Conservation (phyloP, 2,329 filamentous ascomycete genomes). For the Fusarium buharicum region DNA sequence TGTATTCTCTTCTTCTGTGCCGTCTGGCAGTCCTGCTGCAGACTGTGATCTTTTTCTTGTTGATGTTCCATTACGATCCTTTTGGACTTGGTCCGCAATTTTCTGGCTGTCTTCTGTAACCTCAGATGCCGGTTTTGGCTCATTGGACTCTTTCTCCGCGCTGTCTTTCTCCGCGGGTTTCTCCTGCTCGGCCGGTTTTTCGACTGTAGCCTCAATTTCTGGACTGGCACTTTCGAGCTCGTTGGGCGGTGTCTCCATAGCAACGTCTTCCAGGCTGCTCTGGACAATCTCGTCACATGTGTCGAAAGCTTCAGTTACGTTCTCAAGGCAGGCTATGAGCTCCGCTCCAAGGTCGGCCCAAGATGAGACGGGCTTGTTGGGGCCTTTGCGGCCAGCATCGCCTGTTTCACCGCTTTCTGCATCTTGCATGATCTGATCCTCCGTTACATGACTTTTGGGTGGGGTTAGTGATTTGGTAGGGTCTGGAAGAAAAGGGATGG, state of each 20-base stretch:
- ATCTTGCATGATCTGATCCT: slow-evolving; percentile 28
- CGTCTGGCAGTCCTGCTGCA: slow-evolving; percentile 66
- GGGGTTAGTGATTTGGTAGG: slow-evolving; percentile 55
- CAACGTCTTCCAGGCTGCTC: slow-evolving; percentile 41
- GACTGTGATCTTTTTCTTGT: slow-evolving; percentile 72
- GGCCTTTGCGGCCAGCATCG: slow-evolving; percentile 15
- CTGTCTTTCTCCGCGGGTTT: slow-evolving; percentile 13
- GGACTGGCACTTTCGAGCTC: slow-evolving; percentile 30
- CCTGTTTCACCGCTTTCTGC: slow-evolving; percentile 36
- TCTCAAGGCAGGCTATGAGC: slow-evolving; percentile 49
- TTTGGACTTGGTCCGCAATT: slow-evolving; percentile 45
- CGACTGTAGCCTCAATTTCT: slow-evolving; percentile 16
- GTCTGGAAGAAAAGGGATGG: slow-evolving; percentile 70
- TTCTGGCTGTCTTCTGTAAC: slow-evolving; percentile 43
- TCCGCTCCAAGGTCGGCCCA: slow-evolving; percentile 52
- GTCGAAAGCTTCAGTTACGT: slow-evolving; percentile 45
- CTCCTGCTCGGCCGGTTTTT: slow-evolving; percentile 15
- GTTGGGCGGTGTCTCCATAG: slow-evolving; percentile 36
- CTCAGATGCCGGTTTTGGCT: slow-evolving; percentile 42
- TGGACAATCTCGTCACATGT: slow-evolving; percentile 47
- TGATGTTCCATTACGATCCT: slow-evolving; percentile 52
- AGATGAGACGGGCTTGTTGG: slow-evolving; percentile 38
- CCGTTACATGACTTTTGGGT: slow-evolving; percentile 34
- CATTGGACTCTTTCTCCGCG: slow-evolving; percentile 15
- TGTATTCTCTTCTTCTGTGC: slow-evolving; percentile 65